These are phyloP conservation scores for Ceratocystis diversiconidia DNA, from an alignment of 2,329 filamentous ascomycete genomes.

Conservation along the genomic window DNA sequence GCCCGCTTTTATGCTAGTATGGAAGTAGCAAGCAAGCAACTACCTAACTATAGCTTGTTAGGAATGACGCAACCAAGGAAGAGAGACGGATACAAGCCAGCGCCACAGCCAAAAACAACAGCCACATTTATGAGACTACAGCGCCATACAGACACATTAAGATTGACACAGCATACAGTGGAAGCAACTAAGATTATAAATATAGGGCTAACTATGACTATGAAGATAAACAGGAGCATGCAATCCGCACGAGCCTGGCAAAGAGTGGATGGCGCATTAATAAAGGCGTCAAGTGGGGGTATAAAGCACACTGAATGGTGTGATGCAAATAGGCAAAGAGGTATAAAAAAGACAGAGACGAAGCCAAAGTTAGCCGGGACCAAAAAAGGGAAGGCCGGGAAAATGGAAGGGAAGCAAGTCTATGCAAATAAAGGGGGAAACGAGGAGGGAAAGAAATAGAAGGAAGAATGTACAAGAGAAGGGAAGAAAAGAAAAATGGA, in stretches of 20 bases:
- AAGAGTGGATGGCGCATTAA: not conserved
- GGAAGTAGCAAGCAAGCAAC: too few relatives aligned
- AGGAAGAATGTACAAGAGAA: not conserved
- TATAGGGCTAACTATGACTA: slow-evolving; percentile 3
- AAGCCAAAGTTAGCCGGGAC: not conserved
- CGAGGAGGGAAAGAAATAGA: not conserved
- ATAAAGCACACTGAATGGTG: not conserved
- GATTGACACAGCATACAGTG: not conserved
- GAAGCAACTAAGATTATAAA: slow-evolving; percentile 1
- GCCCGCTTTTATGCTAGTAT: not conserved
- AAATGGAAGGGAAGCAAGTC: not conserved
- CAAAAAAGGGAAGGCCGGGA: not conserved
- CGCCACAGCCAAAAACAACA: not conserved
- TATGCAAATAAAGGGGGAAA: not conserved
- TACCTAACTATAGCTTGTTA: not conserved
- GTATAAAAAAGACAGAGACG: not conserved
- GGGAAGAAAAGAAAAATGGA: not conserved
- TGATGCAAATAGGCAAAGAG: not conserved
- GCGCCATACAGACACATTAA: not conserved
- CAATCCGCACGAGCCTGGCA: too few relatives aligned
- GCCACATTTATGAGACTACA: not conserved
- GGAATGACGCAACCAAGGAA: not conserved
- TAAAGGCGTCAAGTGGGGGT: not conserved
- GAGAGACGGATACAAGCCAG: not conserved
- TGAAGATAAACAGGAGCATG: not conserved